Evolutionary conservation across 2,329 filamentous ascomycete species (phyloP), one percentile per base, ranked within the genome.

Genomic region (Thielaviopsis populi): DNA sequence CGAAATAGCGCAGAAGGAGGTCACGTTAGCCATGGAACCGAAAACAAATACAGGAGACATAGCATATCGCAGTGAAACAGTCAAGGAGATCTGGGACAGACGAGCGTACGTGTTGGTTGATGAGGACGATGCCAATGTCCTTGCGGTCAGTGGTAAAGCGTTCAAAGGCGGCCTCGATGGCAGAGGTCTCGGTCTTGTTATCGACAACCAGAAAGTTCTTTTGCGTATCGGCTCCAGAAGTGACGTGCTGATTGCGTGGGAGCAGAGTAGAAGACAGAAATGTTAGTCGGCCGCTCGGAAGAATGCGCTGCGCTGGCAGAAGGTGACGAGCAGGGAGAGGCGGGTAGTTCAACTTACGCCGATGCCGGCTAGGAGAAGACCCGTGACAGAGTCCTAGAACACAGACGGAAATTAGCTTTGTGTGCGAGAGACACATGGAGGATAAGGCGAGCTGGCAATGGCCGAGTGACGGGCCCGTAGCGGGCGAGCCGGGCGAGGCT

Each of bases 171-270:
- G 85, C 83, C 75, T 97, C 94, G 72, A 99, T 96, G 65, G 88
- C 80, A 2, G 88, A 79, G 62, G 82, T 94, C 69, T 96, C 91
- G 43, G 92, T 99, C 80, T 97, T 97, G 73, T 76, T 79, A 75
- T 99, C 92, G 67, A 99, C 94, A 64, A 99, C 90, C 10, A 99
- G 84, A 78, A 96, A 99, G 80, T 99, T 99, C 80, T 96, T 95
- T 73, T 96, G 88, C 46, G 88, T 83, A 73, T 95, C 90, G 54
- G 92, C 89, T 6, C 89, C 87, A 63, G 87, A 81, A 17, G 91
- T 95, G 68, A 97, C 91, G 74, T 97, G 92, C 91, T 96, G 68
- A 53, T 11, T 13, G 37, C 19, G 40, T 19, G 46, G 46, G 30
- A 33, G 30, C 30, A 33, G 30, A 33, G 30, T 3, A 3, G 41